A percentile compares a stretch with the other conserved stretches of the same genome.
Conservation (phyloP, 2,329 filamentous ascomycete species). For the Botryotinia calthae region DNA sequence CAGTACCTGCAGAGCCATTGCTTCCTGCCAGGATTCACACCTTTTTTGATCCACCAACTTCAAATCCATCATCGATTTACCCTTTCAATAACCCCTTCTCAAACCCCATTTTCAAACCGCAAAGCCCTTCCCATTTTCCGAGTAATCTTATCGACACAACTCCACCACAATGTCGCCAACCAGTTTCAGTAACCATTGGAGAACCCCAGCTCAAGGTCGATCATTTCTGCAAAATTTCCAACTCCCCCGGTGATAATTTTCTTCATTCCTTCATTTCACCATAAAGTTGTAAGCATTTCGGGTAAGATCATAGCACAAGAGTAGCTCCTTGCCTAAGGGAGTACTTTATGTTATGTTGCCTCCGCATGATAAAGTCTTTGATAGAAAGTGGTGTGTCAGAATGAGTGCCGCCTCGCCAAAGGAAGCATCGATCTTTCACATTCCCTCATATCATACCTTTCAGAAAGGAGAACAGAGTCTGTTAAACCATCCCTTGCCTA, state of each 20-base stretch:
- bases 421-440: neutral
- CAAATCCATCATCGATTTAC: neutral
- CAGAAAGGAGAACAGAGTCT: neutral
- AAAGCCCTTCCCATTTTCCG: neutral
- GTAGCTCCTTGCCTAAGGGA: neutral
- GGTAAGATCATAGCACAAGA: neutral
- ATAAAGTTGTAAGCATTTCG: neutral
- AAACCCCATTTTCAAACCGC: neutral
- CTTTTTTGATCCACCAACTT: neutral
- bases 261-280: neutral
- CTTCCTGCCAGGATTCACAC: neutral
- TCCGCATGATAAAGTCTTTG: neutral
- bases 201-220: neutral
- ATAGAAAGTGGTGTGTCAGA: neutral
- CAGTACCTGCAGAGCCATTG: neutral
- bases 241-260: neutral
- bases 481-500: constrained; percentile 4
- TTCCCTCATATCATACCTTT: neutral
- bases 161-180: neutral
- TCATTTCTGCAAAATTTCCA: neutral
- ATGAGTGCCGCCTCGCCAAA: neutral
- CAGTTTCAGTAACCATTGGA: neutral
- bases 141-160: neutral
- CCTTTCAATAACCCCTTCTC: rapidly evolving
- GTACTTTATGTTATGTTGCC: neutral